A percentile compares a stretch with the other conserved stretches of the same genome.
Evolutionary conservation across 306 rosid species (phyloP).

Genomic region (Prunus fruticosa): DNA sequence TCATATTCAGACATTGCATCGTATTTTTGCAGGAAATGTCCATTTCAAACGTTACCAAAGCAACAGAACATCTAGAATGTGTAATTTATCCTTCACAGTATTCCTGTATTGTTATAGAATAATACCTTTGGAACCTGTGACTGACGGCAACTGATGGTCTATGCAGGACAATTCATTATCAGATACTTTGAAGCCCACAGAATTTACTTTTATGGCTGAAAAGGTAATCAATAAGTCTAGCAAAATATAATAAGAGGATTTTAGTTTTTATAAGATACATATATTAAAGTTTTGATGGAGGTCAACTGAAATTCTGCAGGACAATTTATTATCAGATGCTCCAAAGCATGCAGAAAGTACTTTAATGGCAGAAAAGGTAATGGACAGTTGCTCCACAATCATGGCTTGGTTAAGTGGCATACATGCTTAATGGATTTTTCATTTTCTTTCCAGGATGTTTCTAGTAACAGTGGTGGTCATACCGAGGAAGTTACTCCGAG

Average conservation of each 20-base stretch:
- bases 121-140: not conserved
- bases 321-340: slow-evolving; percentile 20
- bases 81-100: slow-evolving; percentile 22
- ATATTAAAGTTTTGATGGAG: not conserved
- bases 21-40: slow-evolving; percentile 27
- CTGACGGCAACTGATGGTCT: slow-evolving; percentile 4
- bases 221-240: slow-evolving; percentile 28
- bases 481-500: slow-evolving; percentile 27
- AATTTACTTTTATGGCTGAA: slow-evolving; percentile 27
- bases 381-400: not conserved
- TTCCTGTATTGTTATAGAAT: not conserved
- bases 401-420: not conserved
- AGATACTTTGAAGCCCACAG: slow-evolving; percentile 11
- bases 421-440: not conserved
- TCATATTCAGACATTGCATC: not conserved
- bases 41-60: slow-evolving; percentile 17
- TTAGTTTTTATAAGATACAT: not conserved
- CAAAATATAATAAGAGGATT: not conserved
- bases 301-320: slow-evolving; percentile 30
- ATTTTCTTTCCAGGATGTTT: slow-evolving; percentile 35
- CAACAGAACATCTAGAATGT: slow-evolving; percentile 19
- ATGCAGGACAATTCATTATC: slow-evolving; percentile 36
- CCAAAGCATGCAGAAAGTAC: slow-evolving; percentile 22
- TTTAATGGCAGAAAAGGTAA: slow-evolving; percentile 37
- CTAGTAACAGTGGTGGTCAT: slow-evolving; percentile 23